Percentiles rank a stretch among this genome's conserved stretches.
Conservation (phyloP, 768 basidiomycete species). For the Amyloporia xantha region DNA sequence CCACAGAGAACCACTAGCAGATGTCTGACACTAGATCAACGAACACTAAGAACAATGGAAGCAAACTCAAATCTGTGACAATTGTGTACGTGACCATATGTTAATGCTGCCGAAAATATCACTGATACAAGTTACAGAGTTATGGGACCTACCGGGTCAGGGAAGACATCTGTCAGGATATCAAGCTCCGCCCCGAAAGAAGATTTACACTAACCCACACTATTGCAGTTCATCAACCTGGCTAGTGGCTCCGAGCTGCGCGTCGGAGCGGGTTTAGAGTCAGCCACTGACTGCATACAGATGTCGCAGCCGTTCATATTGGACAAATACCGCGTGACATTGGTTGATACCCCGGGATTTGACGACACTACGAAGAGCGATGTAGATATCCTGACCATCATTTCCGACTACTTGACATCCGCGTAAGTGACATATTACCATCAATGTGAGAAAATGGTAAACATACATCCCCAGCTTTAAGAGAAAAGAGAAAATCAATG, state of each 20-base stretch:
- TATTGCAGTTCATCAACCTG: conserved; percentile 12
- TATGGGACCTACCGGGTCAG: conserved; percentile 11
- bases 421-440: conserved; percentile 8
- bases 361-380: conserved; percentile 14
- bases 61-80: neutral
- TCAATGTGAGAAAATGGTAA: neutral
- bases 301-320: neutral
- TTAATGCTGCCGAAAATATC: neutral
- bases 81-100: neutral
- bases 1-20: too few species aligned
- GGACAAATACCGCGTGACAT: neutral
- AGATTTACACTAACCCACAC: neutral
- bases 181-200: too few species aligned
- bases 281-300: conserved; percentile 6
- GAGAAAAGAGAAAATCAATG: conserved; percentile 8
- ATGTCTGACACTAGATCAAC: neutral
- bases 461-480: neutral
- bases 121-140: conserved; percentile 2
- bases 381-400: conserved; percentile 11
- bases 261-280: conserved; percentile 2
- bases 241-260: conserved; percentile 8
- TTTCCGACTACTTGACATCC: conserved; percentile 12
- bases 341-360: conserved; percentile 16
- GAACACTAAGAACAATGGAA: neutral
- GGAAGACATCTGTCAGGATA: conserved; percentile 8